Base-by-base conservation (phyloP, 2,329 filamentous ascomycete species). In the Chaetomium sp. region DNA sequence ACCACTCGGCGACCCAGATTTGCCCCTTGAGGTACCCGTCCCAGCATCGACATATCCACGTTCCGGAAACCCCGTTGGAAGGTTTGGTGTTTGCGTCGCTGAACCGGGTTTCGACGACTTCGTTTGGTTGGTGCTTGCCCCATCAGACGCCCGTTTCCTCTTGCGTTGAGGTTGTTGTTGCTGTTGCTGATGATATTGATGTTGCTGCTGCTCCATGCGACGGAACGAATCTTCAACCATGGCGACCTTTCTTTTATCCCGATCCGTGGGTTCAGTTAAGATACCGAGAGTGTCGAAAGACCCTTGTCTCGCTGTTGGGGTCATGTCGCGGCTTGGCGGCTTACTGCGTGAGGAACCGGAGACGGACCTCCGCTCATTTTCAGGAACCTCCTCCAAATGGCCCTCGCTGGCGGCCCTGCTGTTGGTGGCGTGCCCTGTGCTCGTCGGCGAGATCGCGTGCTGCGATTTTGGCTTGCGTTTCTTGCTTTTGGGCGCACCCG, bases 191-290 rank as follows among this genome's bases (percentile, higher is more conserved):
- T 27, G 19, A 27, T 27, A 3, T 27, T 27, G 19, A 27, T 62
- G 61, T 14, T 63, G 66, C 55, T 81, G 78, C 65, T 79, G 79
- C 62, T 82, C 82, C 78, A 84, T 82, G 27, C 77, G 81, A 54
- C 81, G 76, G 66, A 87, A 81, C 1, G 80, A 75, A 57, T 85
- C 81, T 61, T 87, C 84, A 0, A 85, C 76, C 77, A 83, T 83
- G 19, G 81, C 79, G 9, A 86, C 78, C 62, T 87, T 87, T 38
- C 84, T 74, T 69, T 87, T 86, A 59, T 87, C 84, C 35, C 84
- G 78, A 60, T 86, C 82, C 0, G 84, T 85, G 6, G 79, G 80
- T 59, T 84, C 82, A 0, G 81, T 85, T 55, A 85, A 70, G 62
- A 85, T 83, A 4, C 79, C 79, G 1, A 80, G 68, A 8, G 80